A percentile compares a stretch with the other conserved stretches of the same genome.
These are phyloP conservation scores for Hypoxylon subgilvum DNA, from an alignment of 495 filamentous ascomycete species.

Conservation along the genomic window DNA sequence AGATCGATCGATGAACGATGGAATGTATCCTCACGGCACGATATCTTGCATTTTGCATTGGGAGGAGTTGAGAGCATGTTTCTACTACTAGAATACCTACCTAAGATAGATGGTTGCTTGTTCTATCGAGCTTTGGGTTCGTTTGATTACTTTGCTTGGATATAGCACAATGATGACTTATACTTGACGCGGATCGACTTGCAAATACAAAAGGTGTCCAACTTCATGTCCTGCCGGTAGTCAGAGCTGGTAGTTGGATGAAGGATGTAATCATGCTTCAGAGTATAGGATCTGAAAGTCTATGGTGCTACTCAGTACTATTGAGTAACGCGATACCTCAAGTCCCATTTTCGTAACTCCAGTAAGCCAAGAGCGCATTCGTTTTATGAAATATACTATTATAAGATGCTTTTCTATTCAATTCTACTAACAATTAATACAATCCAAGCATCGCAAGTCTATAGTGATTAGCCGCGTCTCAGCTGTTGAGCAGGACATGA, in stretches of 20 bases:
- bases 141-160: neutral
- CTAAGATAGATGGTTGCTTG: neutral
- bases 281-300: too few relatives aligned
- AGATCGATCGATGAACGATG: neutral
- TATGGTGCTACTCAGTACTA: too few relatives aligned
- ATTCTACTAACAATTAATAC: conserved; percentile 9
- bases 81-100: too few relatives aligned
- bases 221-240: too few relatives aligned
- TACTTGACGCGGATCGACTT: neutral
- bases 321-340: too few relatives aligned
- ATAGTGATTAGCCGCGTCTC: conserved; percentile 12
- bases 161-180: neutral
- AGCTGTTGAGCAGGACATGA: conserved; percentile 8
- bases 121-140: neutral
- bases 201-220: too few relatives aligned
- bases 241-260: too few relatives aligned
- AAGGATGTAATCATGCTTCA: too few relatives aligned
- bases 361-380: neutral
- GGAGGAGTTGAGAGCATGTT: conserved; percentile 15
- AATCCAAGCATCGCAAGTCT: conserved; percentile 11
- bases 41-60: conserved; percentile 15
- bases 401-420: conserved; percentile 21
- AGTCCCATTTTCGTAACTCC: neutral
- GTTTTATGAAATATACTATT: neutral
- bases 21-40: neutral